Percentiles rank a stretch among this genome's conserved stretches.
These are phyloP conservation scores for Apophysomyces ossiformis DNA, from an alignment of 371 early-diverging fungal species.

Conservation along the genomic window DNA sequence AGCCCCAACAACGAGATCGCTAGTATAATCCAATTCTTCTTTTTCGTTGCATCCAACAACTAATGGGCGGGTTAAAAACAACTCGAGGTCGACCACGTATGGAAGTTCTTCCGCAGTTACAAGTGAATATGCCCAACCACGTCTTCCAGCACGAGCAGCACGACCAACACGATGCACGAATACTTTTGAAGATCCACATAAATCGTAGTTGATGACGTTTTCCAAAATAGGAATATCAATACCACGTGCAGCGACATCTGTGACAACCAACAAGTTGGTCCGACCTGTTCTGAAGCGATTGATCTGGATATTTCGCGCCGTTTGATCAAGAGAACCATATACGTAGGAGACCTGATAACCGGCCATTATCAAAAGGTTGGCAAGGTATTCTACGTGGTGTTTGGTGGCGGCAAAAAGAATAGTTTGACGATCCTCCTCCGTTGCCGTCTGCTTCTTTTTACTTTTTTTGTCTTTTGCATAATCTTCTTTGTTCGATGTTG, in stretches of 20 bases:
- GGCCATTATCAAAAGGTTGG: constrained; percentile 67
- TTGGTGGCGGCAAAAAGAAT: constrained; percentile 95
- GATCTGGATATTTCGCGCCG: constrained; percentile 88
- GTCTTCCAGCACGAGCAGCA: constrained; percentile 95
- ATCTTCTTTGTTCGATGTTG: constrained; percentile 30
- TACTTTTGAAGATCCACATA: constrained; percentile 91
- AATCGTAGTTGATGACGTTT: constrained; percentile 98
- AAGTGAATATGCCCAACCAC: constrained; percentile 92
- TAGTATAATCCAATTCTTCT: constrained; percentile 72
- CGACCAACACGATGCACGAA: constrained; percentile 99
- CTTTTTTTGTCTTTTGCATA: constrained; percentile 43
- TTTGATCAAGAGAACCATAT: constrained; percentile 95
- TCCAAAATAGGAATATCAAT: constrained; percentile 98
- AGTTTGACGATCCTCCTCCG: constrained; percentile 71
- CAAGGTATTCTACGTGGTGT: constrained; percentile 95
- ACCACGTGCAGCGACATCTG: constrained; percentile 99
- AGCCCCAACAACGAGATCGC: constrained; percentile 82
- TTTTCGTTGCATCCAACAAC: constrained; percentile 56
- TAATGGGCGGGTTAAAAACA: constrained; percentile 84
- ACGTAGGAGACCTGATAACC: constrained; percentile 86
- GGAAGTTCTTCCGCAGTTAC: constrained; percentile 91
- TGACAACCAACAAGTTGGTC: constrained; percentile 90
- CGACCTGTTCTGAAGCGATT: constrained; percentile 80
- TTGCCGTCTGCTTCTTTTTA: constrained; percentile 47
- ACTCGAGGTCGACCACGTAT: constrained; percentile 89